phyloP scores from a whole-genome alignment of 2,329 filamentous ascomycete species.

The Fusarium sp. region DNA sequence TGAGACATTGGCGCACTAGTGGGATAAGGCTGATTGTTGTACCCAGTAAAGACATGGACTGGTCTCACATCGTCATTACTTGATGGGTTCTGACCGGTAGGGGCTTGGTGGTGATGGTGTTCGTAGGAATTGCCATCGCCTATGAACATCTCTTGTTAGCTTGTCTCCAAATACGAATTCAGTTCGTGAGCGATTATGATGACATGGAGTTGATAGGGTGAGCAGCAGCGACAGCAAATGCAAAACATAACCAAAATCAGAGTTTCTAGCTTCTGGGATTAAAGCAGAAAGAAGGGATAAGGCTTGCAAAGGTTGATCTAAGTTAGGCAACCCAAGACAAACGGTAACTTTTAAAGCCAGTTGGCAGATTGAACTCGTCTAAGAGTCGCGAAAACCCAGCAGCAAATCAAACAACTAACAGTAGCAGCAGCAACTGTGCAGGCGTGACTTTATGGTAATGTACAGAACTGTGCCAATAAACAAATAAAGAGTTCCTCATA shows the following conservation, averaged over 20 bases:
- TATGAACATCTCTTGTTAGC: constrained; percentile 50
- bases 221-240: constrained; percentile 16
- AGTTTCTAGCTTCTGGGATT: constrained; percentile 20
- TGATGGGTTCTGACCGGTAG: constrained; percentile 61
- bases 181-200: constrained; percentile 22
- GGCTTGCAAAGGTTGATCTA: constrained; percentile 12
- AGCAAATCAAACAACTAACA: constrained; percentile 48
- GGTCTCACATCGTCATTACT: constrained; percentile 72
- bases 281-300: constrained; percentile 33
- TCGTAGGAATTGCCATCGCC: constrained; percentile 71
- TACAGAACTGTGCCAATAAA: constrained; percentile 59
- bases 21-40: constrained; percentile 69
- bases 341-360: constrained; percentile 46
- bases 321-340: constrained; percentile 38
- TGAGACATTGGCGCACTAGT: constrained; percentile 70
- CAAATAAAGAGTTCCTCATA: constrained; percentile 48
- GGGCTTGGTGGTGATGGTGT: constrained; percentile 73
- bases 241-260: constrained; percentile 26
- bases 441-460: constrained; percentile 61
- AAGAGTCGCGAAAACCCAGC: constrained; percentile 47
- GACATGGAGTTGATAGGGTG: not conserved
- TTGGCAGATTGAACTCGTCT: constrained; percentile 50
- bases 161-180: constrained; percentile 22
- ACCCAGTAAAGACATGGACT: constrained; percentile 77
- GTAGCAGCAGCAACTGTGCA: constrained; percentile 53